Base-by-base conservation (phyloP, 768 basidiomycete genomes). In the Auricularia sp. region DNA sequence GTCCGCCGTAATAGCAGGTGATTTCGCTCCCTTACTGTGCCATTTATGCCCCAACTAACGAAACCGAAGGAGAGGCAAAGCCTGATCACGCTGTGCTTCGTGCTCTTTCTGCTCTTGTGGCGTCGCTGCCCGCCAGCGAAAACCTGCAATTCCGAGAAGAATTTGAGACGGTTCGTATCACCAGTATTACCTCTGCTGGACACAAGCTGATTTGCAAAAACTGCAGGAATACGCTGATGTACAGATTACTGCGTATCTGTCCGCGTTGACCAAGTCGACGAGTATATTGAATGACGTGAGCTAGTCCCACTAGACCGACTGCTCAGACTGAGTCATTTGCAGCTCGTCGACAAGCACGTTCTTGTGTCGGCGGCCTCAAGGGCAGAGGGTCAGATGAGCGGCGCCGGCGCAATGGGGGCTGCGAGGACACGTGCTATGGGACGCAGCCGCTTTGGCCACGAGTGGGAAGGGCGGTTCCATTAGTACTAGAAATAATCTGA, bases 211-310 rank as follows among this genome's bases (percentile, higher is more conserved):
- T 29, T 29, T 29, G 29, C 29, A 29, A 29, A 35, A 44, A 18
- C 39, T 63, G 29, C 69, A 97, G 94, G 96, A 99, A 83, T 93
- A 95, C 75, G 90, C 89, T 71, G 95, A 99, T 73, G 94, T 96
- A 16, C 93, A 97, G 67, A 78, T 99, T 35, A 97, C 94, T 1
- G 87, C 89, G 8, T 92, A 92, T 75, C 79, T 99, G 13, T 87
- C 93, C 0, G 85, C 87, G 14, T 75, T 99, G 65, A 98, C 95
- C 6, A 95, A 94, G 75, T 90, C 91, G 36, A 82, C 95, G 16
- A 88, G 88, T 68, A 84, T 88, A 10, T 75, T 98, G 65, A 98
- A 95, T 73, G 93, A 96, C 70, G 95, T 96, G 71, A 70, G 92
- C 70, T n/a, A 67, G 37, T 44, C 54, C 61, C 66, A 65, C 54